phyloP scores from a whole-genome alignment of 352 stramenopile genomes.

The Phytopythium chamaehyphon region DNA sequence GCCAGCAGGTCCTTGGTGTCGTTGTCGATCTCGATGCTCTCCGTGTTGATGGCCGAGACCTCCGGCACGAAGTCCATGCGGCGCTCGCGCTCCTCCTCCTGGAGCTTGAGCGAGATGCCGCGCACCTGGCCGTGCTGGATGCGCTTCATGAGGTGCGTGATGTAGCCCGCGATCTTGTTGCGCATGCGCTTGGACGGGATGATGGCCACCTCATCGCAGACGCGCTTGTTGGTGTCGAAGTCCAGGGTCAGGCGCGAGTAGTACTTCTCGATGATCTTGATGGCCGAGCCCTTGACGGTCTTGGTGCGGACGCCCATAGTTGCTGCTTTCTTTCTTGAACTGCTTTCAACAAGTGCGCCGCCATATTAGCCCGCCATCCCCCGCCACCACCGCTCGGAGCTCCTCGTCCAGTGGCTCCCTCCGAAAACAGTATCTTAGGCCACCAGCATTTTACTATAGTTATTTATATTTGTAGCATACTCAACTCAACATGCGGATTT shows the following conservation, averaged over 20 bases:
- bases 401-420: conserved; percentile 6
- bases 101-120: conserved; percentile 99
- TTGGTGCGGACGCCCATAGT: conserved; percentile 99
- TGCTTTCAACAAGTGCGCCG: conserved; percentile 31
- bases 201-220: conserved; percentile 97
- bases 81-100: conserved; percentile 99
- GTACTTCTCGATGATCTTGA: conserved; percentile 99
- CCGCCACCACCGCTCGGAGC: conserved; percentile 9
- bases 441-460: not conserved
- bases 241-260: conserved; percentile 99
- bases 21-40: conserved; percentile 96
- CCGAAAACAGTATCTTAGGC: not conserved
- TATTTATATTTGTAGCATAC: conserved; percentile 1
- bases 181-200: conserved; percentile 99
- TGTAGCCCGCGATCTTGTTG: conserved; percentile 99
- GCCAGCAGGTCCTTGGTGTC: conserved; percentile 99
- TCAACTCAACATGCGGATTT: conserved; percentile 16
- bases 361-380: too few species aligned
- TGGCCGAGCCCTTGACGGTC: conserved; percentile 99
- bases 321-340: conserved; percentile 36
- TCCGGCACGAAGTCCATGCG: conserved; percentile 99
- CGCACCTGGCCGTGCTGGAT: conserved; percentile 99
- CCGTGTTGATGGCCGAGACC: conserved; percentile 92
- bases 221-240: conserved; percentile 99
- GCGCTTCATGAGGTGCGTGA: conserved; percentile 99